phyloP scores from a whole-genome alignment of 305 asterid genomes.

The Fraxinus baroniana region DNA sequence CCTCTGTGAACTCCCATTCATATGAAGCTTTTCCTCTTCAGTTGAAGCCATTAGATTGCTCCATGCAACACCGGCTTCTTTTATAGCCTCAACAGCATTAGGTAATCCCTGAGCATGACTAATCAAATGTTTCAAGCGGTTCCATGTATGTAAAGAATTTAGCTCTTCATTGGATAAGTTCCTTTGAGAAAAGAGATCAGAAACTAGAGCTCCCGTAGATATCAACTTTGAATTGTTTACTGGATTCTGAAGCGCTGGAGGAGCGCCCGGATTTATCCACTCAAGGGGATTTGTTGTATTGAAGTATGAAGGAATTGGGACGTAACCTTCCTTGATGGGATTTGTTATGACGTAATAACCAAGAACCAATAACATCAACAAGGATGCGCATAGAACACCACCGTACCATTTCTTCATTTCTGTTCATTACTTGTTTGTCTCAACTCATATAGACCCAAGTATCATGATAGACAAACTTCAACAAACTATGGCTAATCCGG shows the following conservation, averaged over 20 bases:
- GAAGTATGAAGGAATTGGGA: slow-evolving; percentile 45
- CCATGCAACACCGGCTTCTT: slow-evolving; percentile 89
- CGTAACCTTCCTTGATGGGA: slow-evolving; percentile 61
- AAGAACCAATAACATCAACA: slow-evolving; percentile 64
- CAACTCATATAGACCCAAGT: slow-evolving; percentile 31
- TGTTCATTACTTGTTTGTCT: slow-evolving; percentile 37
- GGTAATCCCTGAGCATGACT: slow-evolving; percentile 71
- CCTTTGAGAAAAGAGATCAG: slow-evolving; percentile 52
- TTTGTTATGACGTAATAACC: slow-evolving; percentile 55
- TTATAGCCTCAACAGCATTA: slow-evolving; percentile 78
- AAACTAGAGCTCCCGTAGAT: slow-evolving; percentile 47
- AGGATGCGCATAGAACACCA: slow-evolving; percentile 59
- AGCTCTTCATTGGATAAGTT: slow-evolving; percentile 58
- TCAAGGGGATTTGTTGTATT: slow-evolving; percentile 79
- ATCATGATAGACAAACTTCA: slow-evolving; percentile 26
- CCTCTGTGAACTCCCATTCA: slow-evolving; percentile 59
- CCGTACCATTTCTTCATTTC: slow-evolving; percentile 89
- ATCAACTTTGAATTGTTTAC: slow-evolving; percentile 53
- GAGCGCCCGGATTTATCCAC: slow-evolving; percentile 62
- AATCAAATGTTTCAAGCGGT: slow-evolving; percentile 55
- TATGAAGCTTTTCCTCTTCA: slow-evolving; percentile 58
- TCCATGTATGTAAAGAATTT: slow-evolving; percentile 68
- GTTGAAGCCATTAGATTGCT: slow-evolving; percentile 63
- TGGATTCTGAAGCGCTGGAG: slow-evolving; percentile 59
- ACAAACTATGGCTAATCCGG: slow-evolving; percentile 16